Base-by-base conservation (phyloP, 441 rosid species). In the Biscutella laevigata region DNA sequence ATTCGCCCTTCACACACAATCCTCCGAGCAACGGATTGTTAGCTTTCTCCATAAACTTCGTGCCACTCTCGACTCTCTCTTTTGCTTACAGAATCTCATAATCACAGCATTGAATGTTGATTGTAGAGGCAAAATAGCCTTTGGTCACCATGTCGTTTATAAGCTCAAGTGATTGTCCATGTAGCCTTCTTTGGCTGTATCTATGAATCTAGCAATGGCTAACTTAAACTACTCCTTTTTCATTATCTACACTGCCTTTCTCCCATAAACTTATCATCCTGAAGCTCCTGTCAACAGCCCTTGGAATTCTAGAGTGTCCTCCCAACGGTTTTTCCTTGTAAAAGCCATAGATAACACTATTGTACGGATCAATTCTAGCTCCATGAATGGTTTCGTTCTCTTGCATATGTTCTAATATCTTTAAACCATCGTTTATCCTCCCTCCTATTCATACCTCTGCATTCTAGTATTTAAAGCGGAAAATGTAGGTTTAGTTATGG, bases 391-490 rank as follows among this genome's bases (percentile, higher is more conserved):
- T 67, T 58, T 69, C 81, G n/a, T 53, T 68, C 51, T 78, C 90
- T 60, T 86, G 82, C 95, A 90, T 82, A 28, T 77, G 66, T 52
- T 81, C 89, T 56, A 90, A 73, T 53, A 87, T 76, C 78, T 76
- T 79, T 15, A 79, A 71, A 13, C 83, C 86, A n/a, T 77, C 86
- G n/a, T 75, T 59, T 2, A 54, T 50, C 53, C 78, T 77, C 57
- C 89, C 86, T 38, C 71, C 67, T 4, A 69, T n/a, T n/a, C n/a
- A n/a, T n/a, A n/a, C n/a, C n/a, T n/a, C n/a, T n/a, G n/a, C n/a
- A n/a, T n/a, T n/a, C n/a, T n/a, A n/a, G n/a, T n/a, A n/a, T n/a
- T n/a, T n/a, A n/a, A n/a, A n/a, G n/a, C n/a, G n/a, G n/a, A n/a
- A n/a, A n/a, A n/a, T n/a, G n/a, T n/a, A n/a, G n/a, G n/a, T n/a